Conservation (phyloP, 202 grass and related monocot genomes). For the Carex sylvatica region DNA sequence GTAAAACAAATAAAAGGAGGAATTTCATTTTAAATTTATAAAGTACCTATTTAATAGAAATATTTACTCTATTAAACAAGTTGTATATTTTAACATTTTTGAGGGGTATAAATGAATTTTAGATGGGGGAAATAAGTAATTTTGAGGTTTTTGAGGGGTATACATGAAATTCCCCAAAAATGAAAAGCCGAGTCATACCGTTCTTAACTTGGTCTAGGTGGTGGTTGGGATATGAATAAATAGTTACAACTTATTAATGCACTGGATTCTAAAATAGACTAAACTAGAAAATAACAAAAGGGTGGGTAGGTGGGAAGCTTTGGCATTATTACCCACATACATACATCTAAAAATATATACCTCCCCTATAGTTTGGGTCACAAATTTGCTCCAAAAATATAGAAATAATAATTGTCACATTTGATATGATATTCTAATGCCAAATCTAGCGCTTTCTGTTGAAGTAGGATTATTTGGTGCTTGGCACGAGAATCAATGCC, state of each 20-base stretch:
- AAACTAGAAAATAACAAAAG: slow-evolving; percentile 18
- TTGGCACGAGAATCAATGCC: not conserved
- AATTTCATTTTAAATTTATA: too few relatives aligned
- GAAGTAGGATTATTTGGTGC: too few relatives aligned
- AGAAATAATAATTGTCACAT: not conserved
- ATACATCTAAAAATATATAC: not conserved
- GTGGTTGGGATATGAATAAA: not conserved
- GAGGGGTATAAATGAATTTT: too few relatives aligned
- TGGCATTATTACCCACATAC: slow-evolving; percentile 10
- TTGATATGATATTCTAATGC: slow-evolving; percentile 15
- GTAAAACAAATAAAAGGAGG: too few relatives aligned
- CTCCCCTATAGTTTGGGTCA: not conserved
- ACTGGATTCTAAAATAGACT: not conserved
- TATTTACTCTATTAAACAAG: too few relatives aligned
- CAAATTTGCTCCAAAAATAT: not conserved
- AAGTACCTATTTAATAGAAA: too few relatives aligned
- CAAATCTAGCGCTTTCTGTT: too few relatives aligned
- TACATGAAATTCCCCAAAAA: slow-evolving; percentile 13
- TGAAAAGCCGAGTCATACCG: slow-evolving; percentile 27
- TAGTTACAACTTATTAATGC: not conserved
- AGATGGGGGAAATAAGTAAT: too few relatives aligned
- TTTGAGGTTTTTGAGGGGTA: too few relatives aligned
- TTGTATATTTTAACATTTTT: too few relatives aligned
- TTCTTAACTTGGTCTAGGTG: slow-evolving; percentile 3
- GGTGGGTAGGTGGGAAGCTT: not conserved